Conservation (phyloP, 768 basidiomycete genomes). For the Nidularia pulvinata region DNA sequence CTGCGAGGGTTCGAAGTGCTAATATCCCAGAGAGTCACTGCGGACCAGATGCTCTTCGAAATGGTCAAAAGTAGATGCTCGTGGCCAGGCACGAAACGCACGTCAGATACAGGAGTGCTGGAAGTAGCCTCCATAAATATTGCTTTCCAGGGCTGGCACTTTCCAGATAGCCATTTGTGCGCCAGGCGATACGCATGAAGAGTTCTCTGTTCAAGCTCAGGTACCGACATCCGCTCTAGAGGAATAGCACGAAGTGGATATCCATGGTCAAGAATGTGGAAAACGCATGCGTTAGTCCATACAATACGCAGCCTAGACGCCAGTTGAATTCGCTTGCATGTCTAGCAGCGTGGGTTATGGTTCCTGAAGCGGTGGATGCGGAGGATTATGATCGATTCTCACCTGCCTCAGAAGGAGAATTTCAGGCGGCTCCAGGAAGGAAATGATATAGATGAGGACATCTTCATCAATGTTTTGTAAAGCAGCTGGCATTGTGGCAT, state of each 20-base stretch:
- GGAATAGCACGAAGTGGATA: slow-evolving; percentile 48
- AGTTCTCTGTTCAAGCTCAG: slow-evolving; percentile 45
- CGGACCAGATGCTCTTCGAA: slow-evolving; percentile 63
- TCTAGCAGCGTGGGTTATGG: slow-evolving; percentile 25
- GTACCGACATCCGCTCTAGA: slow-evolving; percentile 28
- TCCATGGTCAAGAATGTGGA: slow-evolving; percentile 38
- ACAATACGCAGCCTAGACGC: slow-evolving; percentile 50
- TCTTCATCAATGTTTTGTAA: background rate
- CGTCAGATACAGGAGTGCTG: slow-evolving; percentile 45
- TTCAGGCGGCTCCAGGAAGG: background rate
- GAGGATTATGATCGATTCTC: background rate
- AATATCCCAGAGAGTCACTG: slow-evolving; percentile 53
- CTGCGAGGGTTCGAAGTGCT: slow-evolving; percentile 16
- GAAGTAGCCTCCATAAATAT: slow-evolving; percentile 26
- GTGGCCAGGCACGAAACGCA: slow-evolving; percentile 50
- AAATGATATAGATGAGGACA: background rate
- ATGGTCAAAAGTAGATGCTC: slow-evolving; percentile 48
- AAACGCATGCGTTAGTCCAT: slow-evolving; percentile 51
- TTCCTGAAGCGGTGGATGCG: background rate
- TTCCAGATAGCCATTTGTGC: slow-evolving; percentile 40
- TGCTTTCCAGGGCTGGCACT: slow-evolving; percentile 7
- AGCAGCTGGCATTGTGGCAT: too few relatives aligned
- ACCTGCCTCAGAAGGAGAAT: background rate
- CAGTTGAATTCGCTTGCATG: slow-evolving; percentile 43
- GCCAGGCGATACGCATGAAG: slow-evolving; percentile 44